Conservation (phyloP, 1,284 basidiomycete genomes). For the Ceratobasidium papillatum region DNA sequence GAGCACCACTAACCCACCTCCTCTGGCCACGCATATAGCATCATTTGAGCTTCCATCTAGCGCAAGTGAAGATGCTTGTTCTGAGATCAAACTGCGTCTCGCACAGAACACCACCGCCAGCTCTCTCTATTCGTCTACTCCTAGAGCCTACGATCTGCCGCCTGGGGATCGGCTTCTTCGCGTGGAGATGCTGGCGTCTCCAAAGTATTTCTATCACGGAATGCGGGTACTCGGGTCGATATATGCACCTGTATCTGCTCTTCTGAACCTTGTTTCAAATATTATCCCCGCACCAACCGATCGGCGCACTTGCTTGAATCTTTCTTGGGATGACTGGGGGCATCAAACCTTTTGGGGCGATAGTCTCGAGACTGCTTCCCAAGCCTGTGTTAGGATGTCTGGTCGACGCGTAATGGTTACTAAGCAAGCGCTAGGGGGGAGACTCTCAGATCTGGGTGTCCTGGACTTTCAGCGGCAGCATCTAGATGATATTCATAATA, state of each 20-base stretch:
- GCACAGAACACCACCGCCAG: not conserved
- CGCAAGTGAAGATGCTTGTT: not conserved
- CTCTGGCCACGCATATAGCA: not conserved
- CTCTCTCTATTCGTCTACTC: not conserved
- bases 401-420: not conserved
- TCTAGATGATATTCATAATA: not conserved
- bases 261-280: not conserved
- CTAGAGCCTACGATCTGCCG: not conserved
- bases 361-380: not conserved
- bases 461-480: slow-evolving; percentile 1
- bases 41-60: slow-evolving; percentile 8
- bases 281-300: not conserved
- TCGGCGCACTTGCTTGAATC: not conserved
- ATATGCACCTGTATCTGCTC: not conserved
- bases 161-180: not conserved
- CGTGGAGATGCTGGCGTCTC: not conserved
- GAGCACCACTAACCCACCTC: not conserved
- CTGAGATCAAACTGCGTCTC: not conserved
- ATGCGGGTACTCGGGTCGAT: not conserved
- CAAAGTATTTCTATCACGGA: not conserved
- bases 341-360: not conserved
- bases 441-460: not conserved
- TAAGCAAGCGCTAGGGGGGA: not conserved
- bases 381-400: not conserved
- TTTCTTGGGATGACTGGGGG: slow-evolving; percentile 3